A percentile compares a stretch with the other conserved stretches of the same genome.
Evolutionary conservation across 306 rosid species (phyloP).

Genomic region (Begonia loranthoides): DNA sequence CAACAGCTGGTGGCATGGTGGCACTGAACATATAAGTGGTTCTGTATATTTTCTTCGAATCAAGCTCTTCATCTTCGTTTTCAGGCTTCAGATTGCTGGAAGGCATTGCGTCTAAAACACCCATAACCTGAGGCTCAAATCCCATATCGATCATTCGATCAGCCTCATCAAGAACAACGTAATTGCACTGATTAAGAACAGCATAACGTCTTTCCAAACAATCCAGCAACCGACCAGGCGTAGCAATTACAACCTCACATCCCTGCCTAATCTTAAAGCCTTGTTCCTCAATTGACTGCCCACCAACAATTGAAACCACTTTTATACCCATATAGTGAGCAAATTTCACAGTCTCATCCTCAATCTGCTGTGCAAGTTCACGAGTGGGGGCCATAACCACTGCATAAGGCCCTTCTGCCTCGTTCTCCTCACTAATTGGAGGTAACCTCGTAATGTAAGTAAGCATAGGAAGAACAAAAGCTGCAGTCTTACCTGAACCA

Average conservation of each 20-base stretch:
- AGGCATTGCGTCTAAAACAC: constrained; percentile 91
- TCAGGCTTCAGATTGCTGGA: constrained; percentile 84
- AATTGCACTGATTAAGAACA: constrained; percentile 82
- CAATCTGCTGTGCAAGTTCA: constrained; percentile 88
- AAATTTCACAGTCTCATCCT: constrained; percentile 77
- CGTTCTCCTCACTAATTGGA: constrained; percentile 78
- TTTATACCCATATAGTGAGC: constrained; percentile 68
- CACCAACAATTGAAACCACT: constrained; percentile 92
- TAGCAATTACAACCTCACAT: constrained; percentile 85
- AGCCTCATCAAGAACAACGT: constrained; percentile 96
- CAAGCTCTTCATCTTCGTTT: constrained; percentile 88
- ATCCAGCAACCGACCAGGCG: constrained; percentile 85
- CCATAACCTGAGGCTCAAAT: constrained; percentile 82
- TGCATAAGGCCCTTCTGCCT: constrained; percentile 88
- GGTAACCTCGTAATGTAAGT: constrained; percentile 75
- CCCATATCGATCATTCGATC: constrained; percentile 97
- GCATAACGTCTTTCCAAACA: constrained; percentile 81
- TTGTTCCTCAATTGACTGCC: constrained; percentile 87
- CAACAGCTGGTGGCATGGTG: constrained; percentile 87
- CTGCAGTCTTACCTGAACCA: constrained; percentile 92
- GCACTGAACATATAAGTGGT: constrained; percentile 95
- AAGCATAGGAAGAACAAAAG: constrained; percentile 90
- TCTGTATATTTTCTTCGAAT: constrained; percentile 72
- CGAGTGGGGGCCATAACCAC: constrained; percentile 97
- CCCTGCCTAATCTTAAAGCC: constrained; percentile 83